These are phyloP conservation scores for Pseudonitzschia pungens DNA, from an alignment of 108 stramenopile species.

Conservation along the genomic window DNA sequence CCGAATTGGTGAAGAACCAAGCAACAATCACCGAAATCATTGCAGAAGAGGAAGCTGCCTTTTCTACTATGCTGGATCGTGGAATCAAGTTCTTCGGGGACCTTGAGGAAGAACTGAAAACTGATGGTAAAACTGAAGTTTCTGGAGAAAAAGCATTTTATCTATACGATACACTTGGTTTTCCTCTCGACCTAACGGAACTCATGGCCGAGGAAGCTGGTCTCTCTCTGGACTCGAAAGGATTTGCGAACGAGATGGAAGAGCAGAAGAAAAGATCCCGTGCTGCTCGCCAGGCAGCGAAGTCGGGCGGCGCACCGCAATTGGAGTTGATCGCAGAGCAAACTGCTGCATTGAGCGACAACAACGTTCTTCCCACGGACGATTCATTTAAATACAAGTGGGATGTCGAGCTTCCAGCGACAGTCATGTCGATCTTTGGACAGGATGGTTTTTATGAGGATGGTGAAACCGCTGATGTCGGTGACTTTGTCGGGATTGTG, in stretches of 20 bases:
- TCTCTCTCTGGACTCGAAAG: constrained; percentile 82
- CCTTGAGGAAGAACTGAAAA: constrained; percentile 62
- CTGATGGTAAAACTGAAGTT: constrained; percentile 47
- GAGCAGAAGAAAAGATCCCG: constrained; percentile 82
- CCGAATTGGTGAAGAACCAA: constrained; percentile 84
- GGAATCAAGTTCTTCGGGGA: constrained; percentile 94
- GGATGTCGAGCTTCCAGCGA: constrained; percentile 75
- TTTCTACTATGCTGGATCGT: constrained; percentile 90
- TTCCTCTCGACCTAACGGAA: constrained; percentile 96
- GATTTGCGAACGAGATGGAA: constrained; percentile 88
- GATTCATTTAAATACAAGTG: constrained; percentile 86
- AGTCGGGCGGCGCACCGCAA: constrained; percentile 51
- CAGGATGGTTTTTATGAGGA: constrained; percentile 65
- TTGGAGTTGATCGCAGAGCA: constrained; percentile 94
- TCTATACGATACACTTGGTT: constrained; percentile 96
- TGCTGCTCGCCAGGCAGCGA: constrained; percentile 64
- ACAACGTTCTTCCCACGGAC: constrained; percentile 82
- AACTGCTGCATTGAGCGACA: constrained; percentile 82
- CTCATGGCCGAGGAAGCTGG: constrained; percentile 97
- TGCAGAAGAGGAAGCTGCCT: constrained; percentile 89
- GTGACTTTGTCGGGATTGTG: constrained; percentile 81
- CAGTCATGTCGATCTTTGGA: constrained; percentile 84
- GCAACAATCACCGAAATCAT: constrained; percentile 85
- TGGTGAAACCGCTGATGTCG: constrained; percentile 44
- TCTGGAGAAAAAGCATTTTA: constrained; percentile 92